phyloP scores from a whole-genome alignment of 305 asterid species.

The Withania somnifera region DNA sequence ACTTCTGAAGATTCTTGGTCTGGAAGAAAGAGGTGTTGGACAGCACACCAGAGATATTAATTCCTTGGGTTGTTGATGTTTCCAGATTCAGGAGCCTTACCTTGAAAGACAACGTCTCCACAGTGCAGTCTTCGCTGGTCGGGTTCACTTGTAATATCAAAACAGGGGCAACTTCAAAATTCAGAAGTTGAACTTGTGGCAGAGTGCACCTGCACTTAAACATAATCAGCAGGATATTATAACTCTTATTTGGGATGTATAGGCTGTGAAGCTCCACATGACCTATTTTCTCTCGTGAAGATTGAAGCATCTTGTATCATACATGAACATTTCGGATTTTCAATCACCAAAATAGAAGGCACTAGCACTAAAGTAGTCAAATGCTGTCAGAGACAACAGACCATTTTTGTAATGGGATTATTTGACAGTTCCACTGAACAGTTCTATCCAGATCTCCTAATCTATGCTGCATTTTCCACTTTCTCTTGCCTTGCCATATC shows the following conservation, averaged over 20 bases:
- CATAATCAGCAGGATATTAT: not conserved
- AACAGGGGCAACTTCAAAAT: slow-evolving; percentile 68
- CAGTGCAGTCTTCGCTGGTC: slow-evolving; percentile 47
- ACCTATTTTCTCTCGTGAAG: not conserved
- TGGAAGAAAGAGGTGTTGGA: not conserved
- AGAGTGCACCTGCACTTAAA: slow-evolving; percentile 50
- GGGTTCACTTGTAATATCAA: slow-evolving; percentile 58
- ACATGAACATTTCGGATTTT: not conserved
- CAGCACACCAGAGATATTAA: not conserved
- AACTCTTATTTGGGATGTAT: not conserved
- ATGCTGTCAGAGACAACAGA: not conserved
- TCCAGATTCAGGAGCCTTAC: slow-evolving; percentile 21
- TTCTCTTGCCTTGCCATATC: not conserved
- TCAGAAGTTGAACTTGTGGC: slow-evolving; percentile 65
- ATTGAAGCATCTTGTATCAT: not conserved
- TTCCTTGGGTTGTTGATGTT: not conserved
- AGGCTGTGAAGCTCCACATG: not conserved
- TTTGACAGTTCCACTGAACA: not conserved
- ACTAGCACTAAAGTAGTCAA: not conserved
- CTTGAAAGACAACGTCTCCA: slow-evolving; percentile 77
- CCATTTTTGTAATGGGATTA: not conserved
- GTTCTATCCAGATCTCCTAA: not conserved
- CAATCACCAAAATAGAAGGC: not conserved
- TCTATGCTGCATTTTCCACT: not conserved
- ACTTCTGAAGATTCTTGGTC: not conserved